Conservation (phyloP, 345 rosid species). For the Eucalyptus cloeziana region DNA sequence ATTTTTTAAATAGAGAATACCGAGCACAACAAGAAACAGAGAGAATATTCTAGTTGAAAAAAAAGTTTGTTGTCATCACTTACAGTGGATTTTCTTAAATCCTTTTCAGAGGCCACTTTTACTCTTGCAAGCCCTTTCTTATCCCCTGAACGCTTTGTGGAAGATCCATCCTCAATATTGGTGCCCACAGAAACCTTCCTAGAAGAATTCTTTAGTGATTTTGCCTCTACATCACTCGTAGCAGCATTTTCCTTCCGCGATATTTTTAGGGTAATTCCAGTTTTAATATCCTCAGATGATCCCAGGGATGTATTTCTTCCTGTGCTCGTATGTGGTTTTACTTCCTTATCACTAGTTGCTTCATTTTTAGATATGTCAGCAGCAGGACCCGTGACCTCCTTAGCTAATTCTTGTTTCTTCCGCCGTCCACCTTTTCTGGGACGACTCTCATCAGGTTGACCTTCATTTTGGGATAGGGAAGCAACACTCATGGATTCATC, state of each 20-base stretch:
- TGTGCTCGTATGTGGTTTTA: background rate
- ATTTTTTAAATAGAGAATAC: background rate
- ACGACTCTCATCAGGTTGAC: conserved; percentile 24
- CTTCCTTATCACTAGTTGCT: conserved; percentile 26
- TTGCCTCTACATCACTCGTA: conserved; percentile 3
- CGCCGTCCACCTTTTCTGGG: conserved; percentile 24
- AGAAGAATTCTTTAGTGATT: conserved; percentile 23
- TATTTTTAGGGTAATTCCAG: background rate
- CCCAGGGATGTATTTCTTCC: background rate
- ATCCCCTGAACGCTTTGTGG: conserved; percentile 26
- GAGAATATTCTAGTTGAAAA: background rate
- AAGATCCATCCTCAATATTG: conserved; percentile 31
- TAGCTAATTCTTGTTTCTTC: conserved; percentile 51
- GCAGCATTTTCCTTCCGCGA: background rate
- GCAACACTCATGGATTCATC: conserved; percentile 3
- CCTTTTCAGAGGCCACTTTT: conserved; percentile 31
- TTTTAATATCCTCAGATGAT: background rate
- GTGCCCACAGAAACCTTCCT: conserved; percentile 40
- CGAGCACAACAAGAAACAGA: background rate
- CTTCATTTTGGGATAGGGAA: conserved; percentile 23
- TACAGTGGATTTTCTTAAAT: conserved; percentile 15
- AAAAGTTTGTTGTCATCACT: conserved; percentile 47
- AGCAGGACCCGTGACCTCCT: conserved; percentile 17
- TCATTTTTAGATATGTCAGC: conserved; percentile 24
- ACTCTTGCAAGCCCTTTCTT: conserved; percentile 42